Base-by-base conservation (phyloP, 2,329 filamentous ascomycete genomes). In the Alternaria ventricosa region DNA sequence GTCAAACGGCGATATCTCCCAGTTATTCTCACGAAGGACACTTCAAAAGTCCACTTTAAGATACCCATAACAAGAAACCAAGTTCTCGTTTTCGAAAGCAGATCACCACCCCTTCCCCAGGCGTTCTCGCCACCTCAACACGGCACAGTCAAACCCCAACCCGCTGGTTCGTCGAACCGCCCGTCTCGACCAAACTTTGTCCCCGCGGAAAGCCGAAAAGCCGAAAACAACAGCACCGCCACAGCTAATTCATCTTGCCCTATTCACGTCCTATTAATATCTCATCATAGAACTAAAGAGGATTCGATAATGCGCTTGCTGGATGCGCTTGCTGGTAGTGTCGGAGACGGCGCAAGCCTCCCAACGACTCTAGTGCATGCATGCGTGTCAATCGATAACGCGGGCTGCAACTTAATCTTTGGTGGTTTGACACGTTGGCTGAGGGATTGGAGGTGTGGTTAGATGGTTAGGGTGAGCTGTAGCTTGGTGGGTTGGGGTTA, bases 341-440 rank as follows among this genome's bases (percentile, higher is more conserved):
- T 36, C 1, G 15, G 18, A 53, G 30, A 36, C 49, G 49, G 49
- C 49, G 28, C 49, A 53, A 41, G 22, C 20, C 13, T 53, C 20
- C 49, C 30, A 41, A 53, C 49, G 13, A 53, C 33, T 22, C 28
- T 53, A 53, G 49, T 53, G 9, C 36, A 53, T 53, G 49, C 49
- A 53, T 23, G 49, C 49, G 49, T 53, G 49, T 53, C 49, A 36
- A 53, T 53, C 30, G 49, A 53, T 41, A 53, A 41, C 30, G 49
- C 49, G 28, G 30, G 20, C 30, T 53, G 30, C 18, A 53, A 53
- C 49, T 36, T 53, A 41, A 25, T 53, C 49, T 53, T 41, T 25
- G 8, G 22, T 53, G 8, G 28, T 36, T 53, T 23, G 20, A 41
- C 28, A 53, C 49, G 15, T 36, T 41, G 28, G 30, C 20, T 36